Conservation (phyloP, 805 yeast species). For the Lachancea sp. region DNA sequence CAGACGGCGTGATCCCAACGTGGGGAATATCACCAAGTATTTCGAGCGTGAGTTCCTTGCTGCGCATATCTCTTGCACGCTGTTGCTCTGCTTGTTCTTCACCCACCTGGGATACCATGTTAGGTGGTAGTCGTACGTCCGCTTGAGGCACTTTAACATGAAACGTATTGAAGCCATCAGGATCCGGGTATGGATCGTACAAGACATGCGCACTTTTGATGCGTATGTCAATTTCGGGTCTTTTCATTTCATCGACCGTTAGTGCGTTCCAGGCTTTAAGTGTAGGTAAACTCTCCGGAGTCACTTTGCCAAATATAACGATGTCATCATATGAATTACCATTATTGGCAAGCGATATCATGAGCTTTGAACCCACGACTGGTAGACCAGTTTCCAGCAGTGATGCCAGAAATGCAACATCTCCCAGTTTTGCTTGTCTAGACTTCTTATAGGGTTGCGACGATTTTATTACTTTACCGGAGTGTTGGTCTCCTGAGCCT, state of each 20-base stretch:
- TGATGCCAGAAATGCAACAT: slow-evolving; percentile 12
- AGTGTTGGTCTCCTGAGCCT: slow-evolving; percentile 30
- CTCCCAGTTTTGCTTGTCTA: slow-evolving; percentile 3
- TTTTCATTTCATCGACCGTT: slow-evolving; percentile 34
- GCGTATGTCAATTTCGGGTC: slow-evolving; percentile 46
- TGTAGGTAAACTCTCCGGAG: slow-evolving; percentile 42
- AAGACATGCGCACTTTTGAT: slow-evolving; percentile 45
- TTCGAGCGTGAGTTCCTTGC: slow-evolving; percentile 55
- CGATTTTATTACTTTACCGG: slow-evolving; percentile 22
- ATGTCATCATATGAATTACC: slow-evolving; percentile 11
- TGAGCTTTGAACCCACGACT: slow-evolving; percentile 22
- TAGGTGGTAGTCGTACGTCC: slow-evolving; percentile 27
- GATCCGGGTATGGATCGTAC: slow-evolving; percentile 48
- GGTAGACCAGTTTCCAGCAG: slow-evolving; percentile 24
- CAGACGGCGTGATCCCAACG: slow-evolving; percentile 54
- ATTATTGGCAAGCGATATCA: slow-evolving; percentile 12
- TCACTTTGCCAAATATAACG: slow-evolving; percentile 43
- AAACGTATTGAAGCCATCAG: slow-evolving; percentile 21
- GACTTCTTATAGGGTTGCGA: slow-evolving; percentile 4
- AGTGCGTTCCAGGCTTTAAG: slow-evolving; percentile 40
- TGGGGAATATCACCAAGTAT: slow-evolving; percentile 57
- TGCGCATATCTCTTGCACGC: slow-evolving; percentile 26
- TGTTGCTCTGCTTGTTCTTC: slow-evolving; percentile 19
- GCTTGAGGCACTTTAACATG: slow-evolving; percentile 35
- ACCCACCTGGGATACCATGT: slow-evolving; percentile 6